Evolutionary conservation across 148 eudicot genomes (phyloP).

Genomic region (Arbutus unedo): DNA sequence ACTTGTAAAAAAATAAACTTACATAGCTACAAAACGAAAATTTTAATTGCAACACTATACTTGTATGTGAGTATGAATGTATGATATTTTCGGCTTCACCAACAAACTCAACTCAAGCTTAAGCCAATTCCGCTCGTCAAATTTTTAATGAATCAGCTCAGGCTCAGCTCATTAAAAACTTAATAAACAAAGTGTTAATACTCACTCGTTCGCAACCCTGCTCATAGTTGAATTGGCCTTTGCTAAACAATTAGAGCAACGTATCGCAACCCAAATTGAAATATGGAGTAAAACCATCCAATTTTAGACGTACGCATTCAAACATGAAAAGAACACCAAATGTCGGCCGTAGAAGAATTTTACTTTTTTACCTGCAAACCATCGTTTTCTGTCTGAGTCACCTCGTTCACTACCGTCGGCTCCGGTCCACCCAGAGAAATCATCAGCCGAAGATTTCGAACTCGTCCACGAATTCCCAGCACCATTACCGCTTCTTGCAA

Average conservation of each 20-base stretch:
- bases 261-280: neutral
- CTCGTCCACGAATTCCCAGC: conserved; percentile 34
- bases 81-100: no score
- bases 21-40: no score
- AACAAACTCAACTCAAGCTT: no score
- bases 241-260: neutral
- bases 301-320: neutral
- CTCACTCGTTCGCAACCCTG: no score
- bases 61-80: no score
- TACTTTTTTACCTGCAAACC: conserved; percentile 50
- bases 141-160: no score
- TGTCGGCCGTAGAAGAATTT: neutral
- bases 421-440: conserved; percentile 61
- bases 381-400: conserved; percentile 36
- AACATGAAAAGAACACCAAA: neutral
- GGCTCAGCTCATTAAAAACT: no score
- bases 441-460: conserved; percentile 32
- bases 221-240: no score
- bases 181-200: no score
- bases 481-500: conserved; percentile 23
- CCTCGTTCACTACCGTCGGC: conserved; percentile 23
- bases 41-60: no score
- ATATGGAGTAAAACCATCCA: neutral
- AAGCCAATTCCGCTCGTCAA: no score
- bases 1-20: no score